These are phyloP conservation scores for Cicer cuneatum DNA, from an alignment of 306 rosid species.

Conservation along the genomic window DNA sequence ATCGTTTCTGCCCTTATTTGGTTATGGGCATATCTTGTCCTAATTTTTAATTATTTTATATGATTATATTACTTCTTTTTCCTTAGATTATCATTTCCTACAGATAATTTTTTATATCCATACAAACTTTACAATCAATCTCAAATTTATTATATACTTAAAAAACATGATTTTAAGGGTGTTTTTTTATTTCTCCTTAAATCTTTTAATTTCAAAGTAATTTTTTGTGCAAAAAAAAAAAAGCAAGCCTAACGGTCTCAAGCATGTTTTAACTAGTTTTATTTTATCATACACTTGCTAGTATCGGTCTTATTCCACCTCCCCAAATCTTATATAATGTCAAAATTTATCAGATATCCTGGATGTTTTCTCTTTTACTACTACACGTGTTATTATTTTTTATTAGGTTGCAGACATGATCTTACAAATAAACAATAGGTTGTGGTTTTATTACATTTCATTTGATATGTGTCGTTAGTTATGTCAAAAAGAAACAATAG, in stretches of 20 bases:
- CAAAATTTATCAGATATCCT: conserved; percentile 24
- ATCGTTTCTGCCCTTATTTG: conserved; percentile 9
- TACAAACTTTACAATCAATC: neutral
- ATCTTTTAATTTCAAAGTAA: too few species aligned
- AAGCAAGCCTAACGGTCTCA: too few species aligned
- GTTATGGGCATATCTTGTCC: conserved; percentile 36
- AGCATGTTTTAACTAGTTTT: too few species aligned
- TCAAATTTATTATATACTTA: neutral
- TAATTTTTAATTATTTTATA: conserved; percentile 19
- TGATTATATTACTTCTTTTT: neutral
- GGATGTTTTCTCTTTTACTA: conserved; percentile 11
- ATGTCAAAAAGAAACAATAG: conserved; percentile 4
- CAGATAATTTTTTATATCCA: neutral
- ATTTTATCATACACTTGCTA: too few species aligned
- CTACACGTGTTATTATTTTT: conserved; percentile 34
- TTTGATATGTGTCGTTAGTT: neutral
- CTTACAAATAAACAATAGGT: conserved; percentile 26
- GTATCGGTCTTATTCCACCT: too few species aligned
- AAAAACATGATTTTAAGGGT: neutral
- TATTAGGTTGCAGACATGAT: conserved; percentile 38
- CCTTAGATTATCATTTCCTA: neutral
- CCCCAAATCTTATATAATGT: conserved; percentile 28
- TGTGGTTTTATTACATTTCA: conserved; percentile 25
- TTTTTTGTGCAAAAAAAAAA: too few species aligned
- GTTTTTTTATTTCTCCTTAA: too few species aligned